These are phyloP conservation scores for Volvariella volvacea DNA, from an alignment of 1,284 basidiomycete genomes.

Conservation along the genomic window DNA sequence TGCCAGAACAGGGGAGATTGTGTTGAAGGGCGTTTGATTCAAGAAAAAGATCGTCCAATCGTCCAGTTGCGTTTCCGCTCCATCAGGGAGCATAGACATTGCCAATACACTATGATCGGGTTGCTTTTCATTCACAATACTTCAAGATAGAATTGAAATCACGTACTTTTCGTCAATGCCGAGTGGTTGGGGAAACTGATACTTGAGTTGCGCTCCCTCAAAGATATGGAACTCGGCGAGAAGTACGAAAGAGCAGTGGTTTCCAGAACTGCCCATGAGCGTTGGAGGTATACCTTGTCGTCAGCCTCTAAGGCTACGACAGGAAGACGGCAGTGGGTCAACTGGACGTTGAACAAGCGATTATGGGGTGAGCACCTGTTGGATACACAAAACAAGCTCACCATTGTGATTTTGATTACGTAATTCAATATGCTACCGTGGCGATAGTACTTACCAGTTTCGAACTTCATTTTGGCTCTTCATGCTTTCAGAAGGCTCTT, in stretches of 20 bases:
- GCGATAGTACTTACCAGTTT: too few species aligned
- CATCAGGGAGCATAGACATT: slow-evolving; percentile 97
- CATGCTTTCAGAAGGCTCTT: too few species aligned
- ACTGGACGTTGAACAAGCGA: too few species aligned
- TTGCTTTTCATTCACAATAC: slow-evolving; percentile 7
- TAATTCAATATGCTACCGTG: too few species aligned
- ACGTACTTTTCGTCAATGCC: slow-evolving; percentile 85
- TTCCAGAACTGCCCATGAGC: slow-evolving; percentile 35
- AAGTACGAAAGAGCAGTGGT: slow-evolving; percentile 88
- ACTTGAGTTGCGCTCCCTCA: slow-evolving; percentile 83
- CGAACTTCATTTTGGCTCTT: too few species aligned
- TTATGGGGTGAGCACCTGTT: too few species aligned
- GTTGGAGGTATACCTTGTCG: too few species aligned
- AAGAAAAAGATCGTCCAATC: slow-evolving; percentile 99
- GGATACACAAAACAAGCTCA: too few species aligned
- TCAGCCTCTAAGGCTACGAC: too few species aligned
- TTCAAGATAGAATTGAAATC: slow-evolving; percentile 2
- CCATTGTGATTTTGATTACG: too few species aligned
- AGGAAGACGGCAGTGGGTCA: too few species aligned
- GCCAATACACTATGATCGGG: slow-evolving; percentile 68
- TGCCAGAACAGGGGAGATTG: slow-evolving; percentile 76
- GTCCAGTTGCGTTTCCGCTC: slow-evolving; percentile 88
- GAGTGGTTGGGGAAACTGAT: slow-evolving; percentile 89
- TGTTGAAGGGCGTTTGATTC: slow-evolving; percentile 86
- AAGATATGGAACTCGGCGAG: slow-evolving; percentile 96